Conservation (phyloP, 768 basidiomycete species). For the Russula lepida region DNA sequence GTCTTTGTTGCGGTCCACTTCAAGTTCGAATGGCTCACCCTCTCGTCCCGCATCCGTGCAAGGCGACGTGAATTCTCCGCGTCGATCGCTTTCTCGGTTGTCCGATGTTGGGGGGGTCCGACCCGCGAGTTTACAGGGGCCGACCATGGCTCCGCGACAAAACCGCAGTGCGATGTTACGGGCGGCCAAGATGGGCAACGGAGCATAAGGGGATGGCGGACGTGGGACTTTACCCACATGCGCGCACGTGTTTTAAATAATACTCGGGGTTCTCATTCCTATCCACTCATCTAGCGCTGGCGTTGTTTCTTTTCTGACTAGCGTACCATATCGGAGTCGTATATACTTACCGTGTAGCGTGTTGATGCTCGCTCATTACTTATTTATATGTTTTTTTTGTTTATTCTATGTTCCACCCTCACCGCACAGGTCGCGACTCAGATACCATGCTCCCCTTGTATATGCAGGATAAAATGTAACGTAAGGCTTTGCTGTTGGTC, state of each 20-base stretch:
- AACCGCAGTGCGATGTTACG: conserved; percentile 71
- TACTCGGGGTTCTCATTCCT: neutral
- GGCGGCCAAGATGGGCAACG: conserved; percentile 53
- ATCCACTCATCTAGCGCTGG: conserved; percentile 10
- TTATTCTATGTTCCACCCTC: neutral
- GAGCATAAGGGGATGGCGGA: neutral
- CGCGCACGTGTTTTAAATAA: neutral
- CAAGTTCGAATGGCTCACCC: neutral
- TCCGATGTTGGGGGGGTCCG: conserved; percentile 30
- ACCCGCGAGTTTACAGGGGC: conserved; percentile 48
- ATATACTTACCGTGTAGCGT: neutral
- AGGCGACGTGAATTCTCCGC: conserved; percentile 1
- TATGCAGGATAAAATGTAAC: conserved; percentile 11
- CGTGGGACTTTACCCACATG: too few relatives aligned
- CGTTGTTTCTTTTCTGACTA: neutral
- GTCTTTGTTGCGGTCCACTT: conserved; percentile 8
- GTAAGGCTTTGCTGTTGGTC: neutral
- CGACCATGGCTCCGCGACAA: conserved; percentile 56
- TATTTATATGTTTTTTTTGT: neutral
- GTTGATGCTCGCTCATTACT: neutral
- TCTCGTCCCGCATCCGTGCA: conserved; percentile 11
- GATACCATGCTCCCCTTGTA: conserved; percentile 13
- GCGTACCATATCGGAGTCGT: neutral
- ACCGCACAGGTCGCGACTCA: neutral
- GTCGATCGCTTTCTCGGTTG: conserved; percentile 41